phyloP scores from a whole-genome alignment of 306 rosid species.

The Fragaria vesca region DNA sequence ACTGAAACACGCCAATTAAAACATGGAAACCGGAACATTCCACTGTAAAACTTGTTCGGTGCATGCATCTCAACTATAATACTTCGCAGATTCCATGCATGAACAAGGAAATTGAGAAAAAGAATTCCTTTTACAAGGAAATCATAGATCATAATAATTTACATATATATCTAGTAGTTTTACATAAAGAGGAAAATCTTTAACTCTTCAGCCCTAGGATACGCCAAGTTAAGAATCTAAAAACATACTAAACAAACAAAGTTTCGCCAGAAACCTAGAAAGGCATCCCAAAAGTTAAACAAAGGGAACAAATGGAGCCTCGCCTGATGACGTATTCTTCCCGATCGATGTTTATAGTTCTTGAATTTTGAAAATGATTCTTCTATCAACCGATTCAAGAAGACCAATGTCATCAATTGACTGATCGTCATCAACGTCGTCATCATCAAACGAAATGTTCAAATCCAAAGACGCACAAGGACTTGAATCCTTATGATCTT shows the following conservation, averaged over 20 bases:
- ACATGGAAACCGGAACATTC: slow-evolving; percentile 13
- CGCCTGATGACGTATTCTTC: slow-evolving; percentile 4
- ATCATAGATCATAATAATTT: slow-evolving; percentile 34
- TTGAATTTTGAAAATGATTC: slow-evolving; percentile 68
- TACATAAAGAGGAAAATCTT: slow-evolving; percentile 30
- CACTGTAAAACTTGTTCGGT: background rate
- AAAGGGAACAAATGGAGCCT: background rate
- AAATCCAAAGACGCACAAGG: slow-evolving; percentile 73
- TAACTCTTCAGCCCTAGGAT: slow-evolving; percentile 29
- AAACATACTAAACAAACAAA: slow-evolving; percentile 39
- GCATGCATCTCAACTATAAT: slow-evolving; percentile 14
- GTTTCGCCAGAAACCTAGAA: slow-evolving; percentile 22
- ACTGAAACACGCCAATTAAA: background rate
- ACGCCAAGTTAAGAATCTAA: slow-evolving; percentile 28
- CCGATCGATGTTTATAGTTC: slow-evolving; percentile 36
- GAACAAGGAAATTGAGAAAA: background rate
- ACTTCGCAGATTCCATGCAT: slow-evolving; percentile 9
- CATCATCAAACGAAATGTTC: slow-evolving; percentile 75
- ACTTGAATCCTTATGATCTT: slow-evolving; percentile 25
- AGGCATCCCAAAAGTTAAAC: background rate
- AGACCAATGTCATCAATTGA: slow-evolving; percentile 72
- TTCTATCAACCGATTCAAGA: slow-evolving; percentile 78
- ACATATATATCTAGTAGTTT: slow-evolving; percentile 32
- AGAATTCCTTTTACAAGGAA: slow-evolving; percentile 1
- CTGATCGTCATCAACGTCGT: slow-evolving; percentile 29